These are phyloP conservation scores for Onygena corvina DNA, from an alignment of 2,329 filamentous ascomycete genomes.

Conservation along the genomic window DNA sequence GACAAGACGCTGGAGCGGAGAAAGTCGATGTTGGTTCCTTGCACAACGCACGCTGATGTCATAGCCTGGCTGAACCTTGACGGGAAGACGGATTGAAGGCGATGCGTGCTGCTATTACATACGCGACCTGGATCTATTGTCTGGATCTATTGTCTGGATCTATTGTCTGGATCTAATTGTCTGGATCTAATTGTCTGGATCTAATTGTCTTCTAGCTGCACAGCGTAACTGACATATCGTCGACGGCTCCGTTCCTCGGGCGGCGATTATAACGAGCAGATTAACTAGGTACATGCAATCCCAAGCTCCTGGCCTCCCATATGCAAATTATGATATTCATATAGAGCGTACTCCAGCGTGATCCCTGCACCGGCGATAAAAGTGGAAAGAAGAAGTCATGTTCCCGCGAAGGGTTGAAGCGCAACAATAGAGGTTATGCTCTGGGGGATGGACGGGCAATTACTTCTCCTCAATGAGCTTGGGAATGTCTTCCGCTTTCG, in stretches of 20 bases:
- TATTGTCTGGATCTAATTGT: no score
- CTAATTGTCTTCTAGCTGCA: no score
- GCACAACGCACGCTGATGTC: slow-evolving; percentile 4
- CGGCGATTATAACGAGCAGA: no score
- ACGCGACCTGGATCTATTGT: no score
- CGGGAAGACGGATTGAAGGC: no score
- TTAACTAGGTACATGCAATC: no score
- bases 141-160: no score
- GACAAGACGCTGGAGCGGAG: background rate
- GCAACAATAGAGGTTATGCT: background rate
- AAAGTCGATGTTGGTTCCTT: background rate
- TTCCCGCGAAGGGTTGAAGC: background rate
- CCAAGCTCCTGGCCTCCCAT: background rate
- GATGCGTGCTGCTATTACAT: no score
- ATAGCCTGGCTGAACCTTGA: background rate
- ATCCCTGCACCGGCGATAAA: background rate
- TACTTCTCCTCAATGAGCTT: slow-evolving; percentile 45
- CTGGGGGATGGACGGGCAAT: background rate
- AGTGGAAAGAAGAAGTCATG: background rate
- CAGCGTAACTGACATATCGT: no score
- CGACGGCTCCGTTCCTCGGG: no score
- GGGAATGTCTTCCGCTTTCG: slow-evolving; percentile 70
- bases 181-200: no score
- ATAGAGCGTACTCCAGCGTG: background rate
- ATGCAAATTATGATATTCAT: background rate